Base-by-base conservation (phyloP, 2,329 filamentous ascomycete genomes). In the Calycina herbarum region DNA sequence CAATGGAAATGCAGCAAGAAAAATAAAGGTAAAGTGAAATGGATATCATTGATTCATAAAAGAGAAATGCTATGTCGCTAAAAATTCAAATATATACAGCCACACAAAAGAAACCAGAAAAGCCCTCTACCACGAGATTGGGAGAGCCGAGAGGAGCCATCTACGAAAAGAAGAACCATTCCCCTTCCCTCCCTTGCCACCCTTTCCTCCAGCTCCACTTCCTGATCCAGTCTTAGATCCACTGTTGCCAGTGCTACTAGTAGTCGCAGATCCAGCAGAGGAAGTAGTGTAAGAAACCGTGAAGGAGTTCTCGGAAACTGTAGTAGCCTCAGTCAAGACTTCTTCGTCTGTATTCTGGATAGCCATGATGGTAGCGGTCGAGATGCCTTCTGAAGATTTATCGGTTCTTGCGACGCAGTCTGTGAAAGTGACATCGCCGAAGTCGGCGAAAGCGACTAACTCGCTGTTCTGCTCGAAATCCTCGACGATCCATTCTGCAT, bases 401-500 rank as follows among this genome's bases (percentile, higher is more conserved):
- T 54, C 57, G 24, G 40, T 61, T 15, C 20, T 6, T 2, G 61
- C 61, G 17, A 62, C 40, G 31, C 54, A 64, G 2, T 72, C 71
- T 2, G 77, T 78, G 71, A 84, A 84, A 15, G 75, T 77, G 8
- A 84, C 77, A 7, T 73, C 77, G 42, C 78, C 78, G 66, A 83
- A 84, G 69, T 83, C 74, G 48, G 78, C 79, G 62, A 84, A 75
- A 0, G 80, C 76, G 2, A 83, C 78, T 59, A 80, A 76, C 3
- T 68, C 62, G 54, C 68, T 68, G 51, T 61, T 57, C 15, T 59
- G 24, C 62, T 80, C 77, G 68, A 82, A 84, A 65, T 84, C 81
- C 71, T 82, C 81, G 10, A 82, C 79, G 59, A 83, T 83, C 81
- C 81, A 84, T 63, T 83, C 81, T 1, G 80, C 82, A 61, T 82